Evolutionary conservation across 139 green algal species (phyloP).

Genomic region (Bryopsis sp.): DNA sequence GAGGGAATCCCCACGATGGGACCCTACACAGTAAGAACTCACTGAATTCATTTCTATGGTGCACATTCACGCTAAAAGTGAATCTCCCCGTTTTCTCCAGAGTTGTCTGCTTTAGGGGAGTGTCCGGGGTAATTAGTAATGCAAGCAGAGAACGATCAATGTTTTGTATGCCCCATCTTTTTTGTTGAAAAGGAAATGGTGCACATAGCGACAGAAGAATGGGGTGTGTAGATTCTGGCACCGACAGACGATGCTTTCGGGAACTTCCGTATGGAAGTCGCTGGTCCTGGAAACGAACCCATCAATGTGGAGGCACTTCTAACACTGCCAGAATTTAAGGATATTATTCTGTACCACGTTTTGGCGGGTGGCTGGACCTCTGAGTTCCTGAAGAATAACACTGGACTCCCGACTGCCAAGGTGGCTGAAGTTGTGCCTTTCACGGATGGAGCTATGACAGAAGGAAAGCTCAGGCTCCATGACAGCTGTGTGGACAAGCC

Average conservation of each 20-base stretch:
- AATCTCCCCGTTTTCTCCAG: too few species aligned
- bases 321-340: conserved; percentile 39
- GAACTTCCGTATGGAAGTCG: conserved; percentile 33
- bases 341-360: conserved; percentile 59
- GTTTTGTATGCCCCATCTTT: too few species aligned
- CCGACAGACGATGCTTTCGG: conserved; percentile 47
- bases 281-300: conserved; percentile 18
- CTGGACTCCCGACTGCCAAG: conserved; percentile 41
- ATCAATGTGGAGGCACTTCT: conserved; percentile 37
- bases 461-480: conserved; percentile 33
- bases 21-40: conserved; percentile 10
- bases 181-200: too few species aligned
- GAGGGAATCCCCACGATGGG: not conserved
- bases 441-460: conserved; percentile 27
- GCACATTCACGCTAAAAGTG: too few species aligned
- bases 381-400: conserved; percentile 51
- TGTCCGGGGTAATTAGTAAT: too few species aligned
- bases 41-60: not conserved
- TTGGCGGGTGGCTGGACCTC: conserved; percentile 35
- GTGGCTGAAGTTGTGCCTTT: conserved; percentile 48
- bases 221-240: conserved; percentile 36
- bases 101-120: too few species aligned
- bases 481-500: conserved; percentile 58
- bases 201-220: too few species aligned
- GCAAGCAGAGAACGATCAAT: too few species aligned